Conservation (phyloP, 2,329 filamentous ascomycete species). For the Colletotrichum sp. region DNA sequence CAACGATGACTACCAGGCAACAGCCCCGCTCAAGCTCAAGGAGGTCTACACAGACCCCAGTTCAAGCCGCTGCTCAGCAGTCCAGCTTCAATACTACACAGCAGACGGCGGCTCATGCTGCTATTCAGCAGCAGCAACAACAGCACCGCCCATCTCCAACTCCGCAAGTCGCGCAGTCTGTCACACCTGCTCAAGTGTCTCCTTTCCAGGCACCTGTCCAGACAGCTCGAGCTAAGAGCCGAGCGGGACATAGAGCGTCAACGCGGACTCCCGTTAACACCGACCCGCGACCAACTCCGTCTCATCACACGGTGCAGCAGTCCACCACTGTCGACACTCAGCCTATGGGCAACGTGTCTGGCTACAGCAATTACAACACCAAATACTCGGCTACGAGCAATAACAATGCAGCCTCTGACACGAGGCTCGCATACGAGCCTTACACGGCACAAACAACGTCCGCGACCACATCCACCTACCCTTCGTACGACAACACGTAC, state of each 20-base stretch:
- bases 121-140: conserved; percentile 27
- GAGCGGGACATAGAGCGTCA: conserved; percentile 38
- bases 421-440: conserved; percentile 15
- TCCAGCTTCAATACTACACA: neutral
- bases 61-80: neutral
- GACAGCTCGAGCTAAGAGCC: conserved; percentile 34
- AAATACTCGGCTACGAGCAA: conserved; percentile 14
- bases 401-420: neutral
- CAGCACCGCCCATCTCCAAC: conserved; percentile 34
- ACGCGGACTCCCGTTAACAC: conserved; percentile 30
- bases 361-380: conserved; percentile 28
- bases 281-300: conserved; percentile 24
- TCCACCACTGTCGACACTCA: conserved; percentile 28
- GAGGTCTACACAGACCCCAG: neutral
- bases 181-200: conserved; percentile 32
- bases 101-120: conserved; percentile 22
- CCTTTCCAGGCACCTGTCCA: conserved; percentile 30
- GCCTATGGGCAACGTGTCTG: conserved; percentile 19
- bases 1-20: neutral
- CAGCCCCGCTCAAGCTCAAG: neutral
- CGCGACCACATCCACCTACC: conserved; percentile 20
- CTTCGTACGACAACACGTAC: conserved; percentile 30
- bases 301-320: conserved; percentile 35
- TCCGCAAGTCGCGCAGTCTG: conserved; percentile 25
- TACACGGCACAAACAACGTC: conserved; percentile 19